phyloP scores from a whole-genome alignment of 2,329 filamentous ascomycete genomes.

The Penicillium sp. region DNA sequence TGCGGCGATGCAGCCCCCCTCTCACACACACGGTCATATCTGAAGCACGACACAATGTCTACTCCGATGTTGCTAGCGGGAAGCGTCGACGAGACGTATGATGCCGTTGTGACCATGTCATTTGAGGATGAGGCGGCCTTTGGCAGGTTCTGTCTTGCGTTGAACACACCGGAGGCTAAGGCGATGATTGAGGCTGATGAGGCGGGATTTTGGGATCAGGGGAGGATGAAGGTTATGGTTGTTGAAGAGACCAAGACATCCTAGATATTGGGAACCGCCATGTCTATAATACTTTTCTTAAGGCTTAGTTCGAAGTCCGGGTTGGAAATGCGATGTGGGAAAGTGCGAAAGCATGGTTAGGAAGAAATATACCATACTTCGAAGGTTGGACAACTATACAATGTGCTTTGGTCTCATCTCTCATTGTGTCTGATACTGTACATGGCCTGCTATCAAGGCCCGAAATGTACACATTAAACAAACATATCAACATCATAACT shows the following conservation, averaged over 20 bases:
- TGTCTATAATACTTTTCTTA: not conserved
- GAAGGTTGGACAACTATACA: not conserved
- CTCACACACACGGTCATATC: not conserved
- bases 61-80: not conserved
- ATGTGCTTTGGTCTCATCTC: not conserved
- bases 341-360: not conserved
- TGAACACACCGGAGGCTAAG: not conserved
- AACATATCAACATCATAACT: not conserved
- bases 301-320: too few relatives aligned
- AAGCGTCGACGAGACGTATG: not conserved
- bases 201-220: constrained; percentile 4
- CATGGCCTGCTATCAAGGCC: not conserved
- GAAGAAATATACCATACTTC: too few relatives aligned
- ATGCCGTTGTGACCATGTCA: not conserved
- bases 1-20: not conserved
- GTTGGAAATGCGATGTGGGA: not conserved
- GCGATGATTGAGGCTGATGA: not conserved
- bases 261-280: too few relatives aligned
- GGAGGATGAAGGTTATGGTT: constrained; percentile 1
- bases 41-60: not conserved
- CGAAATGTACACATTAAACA: constrained; percentile 2
- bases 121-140: not conserved
- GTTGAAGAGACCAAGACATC: not conserved
- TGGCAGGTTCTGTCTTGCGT: not conserved
- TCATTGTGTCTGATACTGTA: constrained; percentile 5